Evolutionary conservation across 139 green algal species (phyloP), one percentile per base, ranked within the genome.

Genomic region (Chlorella ohadii): DNA sequence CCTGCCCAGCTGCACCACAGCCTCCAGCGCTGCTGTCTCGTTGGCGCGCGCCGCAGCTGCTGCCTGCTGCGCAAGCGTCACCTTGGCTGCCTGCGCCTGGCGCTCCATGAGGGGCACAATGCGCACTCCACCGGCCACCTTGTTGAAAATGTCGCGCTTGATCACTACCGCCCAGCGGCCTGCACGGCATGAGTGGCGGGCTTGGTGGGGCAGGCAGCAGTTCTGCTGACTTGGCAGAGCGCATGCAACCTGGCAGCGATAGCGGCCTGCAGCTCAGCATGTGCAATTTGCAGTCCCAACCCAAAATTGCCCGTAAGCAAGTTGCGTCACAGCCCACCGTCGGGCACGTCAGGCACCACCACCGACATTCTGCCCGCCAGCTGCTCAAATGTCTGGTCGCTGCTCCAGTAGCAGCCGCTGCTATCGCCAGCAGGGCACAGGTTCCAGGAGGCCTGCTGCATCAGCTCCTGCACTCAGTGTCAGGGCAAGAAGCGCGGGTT

Each of bases 61-160:
- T 33, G 33, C 57, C 55, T 65, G 34, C 36, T 81, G 55, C 25
- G 81, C 57, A 33, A 81, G 57, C 36, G 78, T 71, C 38, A 73
- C 51, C 36, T 85, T 65, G 41, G 70, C 70, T 23, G 67, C 81
- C 81, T 81, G 81, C 33, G 78, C 64, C 70, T 80, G 51, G 28
- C 70, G 70, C 34, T 72, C 66, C 31, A 73, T 25, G 6, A 73
- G 66, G 5, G 66, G 66, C 31, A 73, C 15, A 16, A 41, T 51
- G 13, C 89, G 84, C 41, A 97, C 92, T 0, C 89, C 88, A n/a
- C 94, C 94, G 0, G 76, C 41, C 25, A 96, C 89, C 79, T 97
- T 97, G 67, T 91, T 78, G 78, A 97, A 96, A 33, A 95, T 93
- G 87, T 97, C 94, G 0, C 89, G 83, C 84, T 96, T 96, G 51